Base-by-base conservation (phyloP, 768 basidiomycete genomes). In the Lactifluus hygrophoroides region DNA sequence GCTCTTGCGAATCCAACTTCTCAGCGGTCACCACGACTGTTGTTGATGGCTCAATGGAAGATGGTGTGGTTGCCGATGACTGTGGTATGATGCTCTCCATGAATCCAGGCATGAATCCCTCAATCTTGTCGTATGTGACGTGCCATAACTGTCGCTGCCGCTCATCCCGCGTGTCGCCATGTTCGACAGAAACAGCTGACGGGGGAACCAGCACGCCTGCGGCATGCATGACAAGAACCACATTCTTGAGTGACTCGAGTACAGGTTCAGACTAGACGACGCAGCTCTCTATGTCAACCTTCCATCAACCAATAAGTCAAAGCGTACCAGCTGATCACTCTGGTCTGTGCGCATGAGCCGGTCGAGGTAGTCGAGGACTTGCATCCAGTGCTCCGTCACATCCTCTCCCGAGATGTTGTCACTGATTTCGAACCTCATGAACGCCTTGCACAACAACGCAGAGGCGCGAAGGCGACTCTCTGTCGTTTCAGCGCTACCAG, bases 231-330 rank as follows among this genome's bases (percentile, higher is more conserved):
- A 99, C 95, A 48, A 98, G 79, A 16, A 99, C 74, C 49, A 95
- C 90, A 67, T 98, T 98, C 74, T 97, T 98, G 66, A 99, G 78
- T 1, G 94, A 94, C 72, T 99, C 96, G 1, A 92, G 93, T 19
- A 96, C 80, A 0, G 95, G 95, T 70, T 99, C 96, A 69, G 86
- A 86, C 95, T 98, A 65, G 11, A 1, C 58, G 40, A 10, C 23
- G n/a, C 28, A 8, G 28, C 13, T 37, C 21, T 32, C 48, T 14
- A n/a, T 9, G 40, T 64, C 43, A 62, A 51, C 45, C 14, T 49
- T 21, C 32, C 32, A 51, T 40, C 25, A 38, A 11, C 42, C 19
- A 14, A 19, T 30, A 54, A 38, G 47, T 52, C 23, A 30, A 45
- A 10, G 77, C 88, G 66, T 64, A 95, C 95, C 75, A 96, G 71